These are phyloP conservation scores for Rhizophlyctis rosea DNA, from an alignment of 192 early-diverging fungal genomes.

Conservation along the genomic window DNA sequence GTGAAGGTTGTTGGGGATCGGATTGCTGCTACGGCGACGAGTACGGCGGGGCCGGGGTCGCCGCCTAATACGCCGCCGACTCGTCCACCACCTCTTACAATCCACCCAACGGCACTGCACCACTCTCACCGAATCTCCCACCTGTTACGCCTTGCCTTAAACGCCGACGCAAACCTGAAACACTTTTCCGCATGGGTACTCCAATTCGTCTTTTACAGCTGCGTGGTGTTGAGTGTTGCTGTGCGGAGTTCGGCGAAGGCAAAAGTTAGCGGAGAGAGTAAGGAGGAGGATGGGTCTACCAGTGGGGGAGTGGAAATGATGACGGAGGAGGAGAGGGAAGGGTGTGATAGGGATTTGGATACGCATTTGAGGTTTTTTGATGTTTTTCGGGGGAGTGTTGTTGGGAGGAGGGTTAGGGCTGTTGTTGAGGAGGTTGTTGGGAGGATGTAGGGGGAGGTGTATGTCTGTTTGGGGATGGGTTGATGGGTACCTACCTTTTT, in stretches of 20 bases:
- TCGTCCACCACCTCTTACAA: neutral
- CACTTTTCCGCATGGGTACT: neutral
- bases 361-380: neutral
- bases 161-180: neutral
- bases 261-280: too few relatives aligned
- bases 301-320: too few relatives aligned
- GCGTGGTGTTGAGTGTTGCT: too few relatives aligned
- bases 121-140: neutral
- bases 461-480: neutral
- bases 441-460: neutral
- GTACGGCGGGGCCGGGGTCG: neutral
- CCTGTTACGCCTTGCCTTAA: neutral
- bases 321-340: neutral
- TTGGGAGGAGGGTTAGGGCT: neutral
- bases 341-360: neutral
- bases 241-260: too few relatives aligned
- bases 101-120: neutral
- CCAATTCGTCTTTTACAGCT: conserved; percentile 1
- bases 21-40: too few relatives aligned
- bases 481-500: neutral
- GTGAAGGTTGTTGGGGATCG: too few relatives aligned
- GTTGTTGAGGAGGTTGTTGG: neutral
- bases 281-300: too few relatives aligned
- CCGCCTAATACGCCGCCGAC: neutral
- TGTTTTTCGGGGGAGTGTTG: neutral